phyloP scores from a whole-genome alignment of 2,329 filamentous ascomycete species.

The Fusarium phyllophilum region DNA sequence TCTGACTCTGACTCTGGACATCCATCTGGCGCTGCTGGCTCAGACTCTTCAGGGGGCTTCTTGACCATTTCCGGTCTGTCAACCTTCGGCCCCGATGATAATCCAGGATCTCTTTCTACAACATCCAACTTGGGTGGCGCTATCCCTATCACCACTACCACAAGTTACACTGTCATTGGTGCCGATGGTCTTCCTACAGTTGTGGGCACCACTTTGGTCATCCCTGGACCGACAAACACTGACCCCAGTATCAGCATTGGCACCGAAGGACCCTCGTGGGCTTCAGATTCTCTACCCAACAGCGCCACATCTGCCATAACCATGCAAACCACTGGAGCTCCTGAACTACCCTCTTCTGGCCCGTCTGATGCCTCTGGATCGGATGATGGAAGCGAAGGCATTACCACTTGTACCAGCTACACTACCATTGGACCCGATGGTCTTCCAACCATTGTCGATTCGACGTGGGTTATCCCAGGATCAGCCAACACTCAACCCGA shows the following conservation, averaged over 20 bases:
- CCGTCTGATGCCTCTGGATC: constrained; percentile 11
- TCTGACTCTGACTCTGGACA: constrained; percentile 7
- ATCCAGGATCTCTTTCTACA: background rate
- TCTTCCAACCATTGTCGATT: constrained; percentile 46
- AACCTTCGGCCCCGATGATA: constrained; percentile 7
- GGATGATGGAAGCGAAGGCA: constrained; percentile 6
- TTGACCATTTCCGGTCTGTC: constrained; percentile 11
- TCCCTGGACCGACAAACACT: constrained; percentile 40
- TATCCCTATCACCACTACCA: constrained; percentile 41
- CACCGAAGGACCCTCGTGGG: constrained; percentile 15
- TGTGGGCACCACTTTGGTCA: constrained; percentile 48
- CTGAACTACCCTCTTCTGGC: constrained; percentile 5
- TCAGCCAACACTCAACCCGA: constrained; percentile 34
- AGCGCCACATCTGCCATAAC: constrained; percentile 18
- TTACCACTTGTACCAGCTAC: constrained; percentile 42
- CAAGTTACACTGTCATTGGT: constrained; percentile 45
- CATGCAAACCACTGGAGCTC: constrained; percentile 11
- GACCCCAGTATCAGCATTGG: constrained; percentile 21
- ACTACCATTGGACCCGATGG: constrained; percentile 39
- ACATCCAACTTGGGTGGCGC: background rate
- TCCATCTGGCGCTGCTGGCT: constrained; percentile 2
- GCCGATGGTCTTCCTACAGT: constrained; percentile 43
- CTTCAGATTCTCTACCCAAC: constrained; percentile 31
- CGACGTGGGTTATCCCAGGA: constrained; percentile 46
- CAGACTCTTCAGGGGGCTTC: constrained; percentile 9